Percentiles rank a stretch among this genome's conserved stretches.
Evolutionary conservation across 2,329 filamentous ascomycete species (phyloP).

Genomic region (Colletotrichum abscissum): DNA sequence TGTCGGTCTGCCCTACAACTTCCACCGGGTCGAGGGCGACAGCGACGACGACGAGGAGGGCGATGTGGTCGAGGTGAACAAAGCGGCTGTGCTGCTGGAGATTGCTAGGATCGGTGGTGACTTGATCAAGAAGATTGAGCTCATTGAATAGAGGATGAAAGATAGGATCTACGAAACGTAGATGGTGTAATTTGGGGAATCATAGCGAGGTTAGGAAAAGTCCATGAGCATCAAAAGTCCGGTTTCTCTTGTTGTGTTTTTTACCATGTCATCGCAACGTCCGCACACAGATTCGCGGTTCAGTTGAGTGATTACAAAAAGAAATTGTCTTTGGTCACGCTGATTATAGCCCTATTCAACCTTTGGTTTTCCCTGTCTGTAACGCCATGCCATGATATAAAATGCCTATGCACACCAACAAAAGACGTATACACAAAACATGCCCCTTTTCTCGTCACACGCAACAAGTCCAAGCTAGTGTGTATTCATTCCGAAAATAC

Average conservation of each 20-base stretch:
- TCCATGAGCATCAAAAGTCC: neutral
- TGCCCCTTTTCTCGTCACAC: neutral
- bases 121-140: constrained; percentile 76
- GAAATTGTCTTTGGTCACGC: constrained; percentile 27
- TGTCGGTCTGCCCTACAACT: constrained; percentile 76
- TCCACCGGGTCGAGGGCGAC: constrained; percentile 36
- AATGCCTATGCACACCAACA: constrained; percentile 43
- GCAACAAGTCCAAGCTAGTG: constrained; percentile 1
- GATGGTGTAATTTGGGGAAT: neutral
- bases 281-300: neutral
- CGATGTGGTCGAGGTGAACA: constrained; percentile 72
- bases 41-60: constrained; percentile 49
- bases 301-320: neutral
- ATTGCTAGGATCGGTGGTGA: constrained; percentile 76
- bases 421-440: constrained; percentile 26
- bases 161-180: neutral
- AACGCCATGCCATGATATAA: constrained; percentile 53
- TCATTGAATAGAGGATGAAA: constrained; percentile 37
- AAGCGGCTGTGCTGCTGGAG: constrained; percentile 75
- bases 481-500: neutral
- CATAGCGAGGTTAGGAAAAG: constrained; percentile 12
- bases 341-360: constrained; percentile 33
- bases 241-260: neutral
- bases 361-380: constrained; percentile 22
- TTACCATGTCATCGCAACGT: too few relatives aligned